Conservation (phyloP, 441 rosid species). For the Gossypium davidsonii region DNA sequence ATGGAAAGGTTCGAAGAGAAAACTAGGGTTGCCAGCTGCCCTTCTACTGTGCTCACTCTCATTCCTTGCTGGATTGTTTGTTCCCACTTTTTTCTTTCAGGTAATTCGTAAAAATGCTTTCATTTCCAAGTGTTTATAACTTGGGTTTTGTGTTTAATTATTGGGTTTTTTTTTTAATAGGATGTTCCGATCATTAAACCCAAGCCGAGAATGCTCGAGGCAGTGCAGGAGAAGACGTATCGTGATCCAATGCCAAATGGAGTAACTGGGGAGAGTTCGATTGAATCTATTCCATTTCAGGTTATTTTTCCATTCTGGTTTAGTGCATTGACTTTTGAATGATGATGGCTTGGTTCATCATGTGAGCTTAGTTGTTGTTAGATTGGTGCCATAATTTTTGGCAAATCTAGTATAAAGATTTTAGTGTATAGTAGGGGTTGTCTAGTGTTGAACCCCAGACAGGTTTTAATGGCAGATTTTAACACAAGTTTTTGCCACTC, state of each 20-base stretch:
- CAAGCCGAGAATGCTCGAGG: conserved; percentile 47
- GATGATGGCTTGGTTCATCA: neutral
- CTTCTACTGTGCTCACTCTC: conserved; percentile 44
- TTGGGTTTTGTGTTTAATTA: conserved; percentile 11
- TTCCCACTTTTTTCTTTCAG: conserved; percentile 49
- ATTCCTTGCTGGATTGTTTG: conserved; percentile 62
- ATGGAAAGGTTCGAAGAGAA: conserved; percentile 45
- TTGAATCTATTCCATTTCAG: conserved; percentile 73
- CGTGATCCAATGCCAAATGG: conserved; percentile 50
- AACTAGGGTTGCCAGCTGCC: conserved; percentile 45
- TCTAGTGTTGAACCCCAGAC: too few relatives aligned
- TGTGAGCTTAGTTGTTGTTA: neutral
- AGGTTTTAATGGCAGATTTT: too few relatives aligned
- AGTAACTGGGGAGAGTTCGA: conserved; percentile 52
- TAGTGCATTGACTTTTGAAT: neutral
- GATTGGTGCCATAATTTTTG: conserved; percentile 1
- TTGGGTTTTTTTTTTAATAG: conserved; percentile 28
- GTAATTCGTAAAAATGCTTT: conserved; percentile 17
- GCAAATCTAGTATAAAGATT: neutral
- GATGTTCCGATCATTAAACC: conserved; percentile 48
- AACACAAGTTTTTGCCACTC: too few relatives aligned
- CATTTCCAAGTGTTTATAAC: neutral
- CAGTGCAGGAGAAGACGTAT: conserved; percentile 24
- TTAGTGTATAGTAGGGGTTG: neutral
- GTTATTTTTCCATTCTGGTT: conserved; percentile 21